Conservation (phyloP, 345 rosid genomes). For the Corchorus capsularis region DNA sequence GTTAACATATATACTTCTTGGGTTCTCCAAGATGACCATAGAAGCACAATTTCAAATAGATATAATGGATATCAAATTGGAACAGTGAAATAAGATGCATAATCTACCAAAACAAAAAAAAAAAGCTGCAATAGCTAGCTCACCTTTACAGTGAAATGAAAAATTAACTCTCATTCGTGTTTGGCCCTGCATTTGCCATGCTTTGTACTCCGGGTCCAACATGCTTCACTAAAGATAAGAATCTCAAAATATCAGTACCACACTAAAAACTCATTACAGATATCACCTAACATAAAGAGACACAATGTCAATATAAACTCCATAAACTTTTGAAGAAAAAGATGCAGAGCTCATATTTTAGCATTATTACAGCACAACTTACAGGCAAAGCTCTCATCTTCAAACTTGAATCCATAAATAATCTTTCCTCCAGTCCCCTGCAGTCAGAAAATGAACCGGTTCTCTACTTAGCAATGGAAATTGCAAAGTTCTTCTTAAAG, state of each 20-base stretch:
- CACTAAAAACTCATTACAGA: neutral
- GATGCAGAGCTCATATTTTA: neutral
- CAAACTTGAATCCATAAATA: conserved; percentile 75
- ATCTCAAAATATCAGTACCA: conserved; percentile 12
- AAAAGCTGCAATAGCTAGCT: conserved; percentile 16
- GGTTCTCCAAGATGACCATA: conserved; percentile 5
- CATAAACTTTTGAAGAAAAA: neutral
- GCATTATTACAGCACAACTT: conserved; percentile 31
- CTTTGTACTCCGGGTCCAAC: conserved; percentile 84
- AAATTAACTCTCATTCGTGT: conserved; percentile 93
- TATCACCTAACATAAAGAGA: neutral
- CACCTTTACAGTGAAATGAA: conserved; percentile 88
- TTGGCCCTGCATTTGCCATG: conserved; percentile 97
- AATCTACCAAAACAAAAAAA: conserved; percentile 10
- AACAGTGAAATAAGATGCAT: neutral
- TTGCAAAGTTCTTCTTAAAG: neutral
- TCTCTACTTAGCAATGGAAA: conserved; percentile 1
- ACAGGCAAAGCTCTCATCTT: conserved; percentile 80
- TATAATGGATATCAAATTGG: neutral
- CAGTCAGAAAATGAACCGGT: conserved; percentile 18
- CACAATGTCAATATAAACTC: neutral
- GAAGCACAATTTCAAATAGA: neutral
- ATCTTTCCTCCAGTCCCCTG: conserved; percentile 95
- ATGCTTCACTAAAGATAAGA: conserved; percentile 69
- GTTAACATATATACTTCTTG: neutral